Percentiles rank a stretch among this genome's conserved stretches.
Conservation (phyloP, 345 rosid genomes). For the Citrus maxima region DNA sequence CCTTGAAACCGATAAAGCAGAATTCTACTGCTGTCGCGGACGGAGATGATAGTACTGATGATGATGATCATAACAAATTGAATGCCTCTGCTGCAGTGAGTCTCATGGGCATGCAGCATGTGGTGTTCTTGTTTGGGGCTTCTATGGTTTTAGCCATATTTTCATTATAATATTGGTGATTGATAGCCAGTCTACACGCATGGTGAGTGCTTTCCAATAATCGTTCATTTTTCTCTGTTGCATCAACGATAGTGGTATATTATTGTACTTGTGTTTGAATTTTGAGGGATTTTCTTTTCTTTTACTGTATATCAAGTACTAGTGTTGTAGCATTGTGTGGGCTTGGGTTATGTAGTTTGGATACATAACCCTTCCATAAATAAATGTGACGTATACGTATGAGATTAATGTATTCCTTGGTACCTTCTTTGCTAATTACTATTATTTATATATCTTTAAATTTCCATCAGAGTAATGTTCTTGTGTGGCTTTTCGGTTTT, state of each 20-base stretch:
- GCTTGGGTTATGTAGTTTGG: neutral
- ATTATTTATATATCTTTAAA: too few relatives aligned
- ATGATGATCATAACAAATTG: neutral
- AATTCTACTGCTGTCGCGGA: neutral
- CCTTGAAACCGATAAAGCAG: constrained; percentile 24
- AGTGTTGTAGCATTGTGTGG: too few relatives aligned
- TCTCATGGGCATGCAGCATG: neutral
- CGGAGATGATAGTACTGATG: neutral
- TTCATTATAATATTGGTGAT: neutral
- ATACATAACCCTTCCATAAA: neutral
- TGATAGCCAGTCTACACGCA: neutral
- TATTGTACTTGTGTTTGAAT: neutral
- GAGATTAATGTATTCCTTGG: neutral
- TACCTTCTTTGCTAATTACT: neutral
- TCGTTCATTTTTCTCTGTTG: neutral
- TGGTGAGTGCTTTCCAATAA: neutral
- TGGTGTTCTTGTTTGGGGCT: constrained; percentile 1
- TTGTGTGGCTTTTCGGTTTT: too few relatives aligned
- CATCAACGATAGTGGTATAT: neutral
- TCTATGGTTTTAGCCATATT: neutral
- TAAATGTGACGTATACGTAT: neutral
- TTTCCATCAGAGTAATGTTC: too few relatives aligned
- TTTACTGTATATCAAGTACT: neutral
- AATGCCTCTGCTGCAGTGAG: constrained; percentile 1
- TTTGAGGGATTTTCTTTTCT: neutral